phyloP scores from a whole-genome alignment of 768 basidiomycete genomes.

The Cyathus striatus region DNA sequence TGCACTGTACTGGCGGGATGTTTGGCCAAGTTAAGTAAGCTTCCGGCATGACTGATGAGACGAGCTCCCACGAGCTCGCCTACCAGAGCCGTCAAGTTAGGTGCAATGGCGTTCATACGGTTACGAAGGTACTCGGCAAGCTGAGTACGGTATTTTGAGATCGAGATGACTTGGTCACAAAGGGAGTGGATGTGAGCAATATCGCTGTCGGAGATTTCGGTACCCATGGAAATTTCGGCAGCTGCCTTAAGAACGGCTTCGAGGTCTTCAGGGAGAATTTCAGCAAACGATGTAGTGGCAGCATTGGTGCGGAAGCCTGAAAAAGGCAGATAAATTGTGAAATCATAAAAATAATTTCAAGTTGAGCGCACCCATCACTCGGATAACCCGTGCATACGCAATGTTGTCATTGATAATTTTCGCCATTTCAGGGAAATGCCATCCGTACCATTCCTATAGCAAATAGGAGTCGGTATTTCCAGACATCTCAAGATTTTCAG shows the following conservation, averaged over 20 bases:
- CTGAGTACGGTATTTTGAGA: conserved; percentile 90
- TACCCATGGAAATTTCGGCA: conserved; percentile 98
- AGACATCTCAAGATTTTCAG: conserved; percentile 1
- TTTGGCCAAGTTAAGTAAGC: conserved; percentile 91
- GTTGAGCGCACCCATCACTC: conserved; percentile 81
- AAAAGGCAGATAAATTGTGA: not conserved
- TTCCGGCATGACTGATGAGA: conserved; percentile 93
- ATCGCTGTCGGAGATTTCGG: conserved; percentile 96
- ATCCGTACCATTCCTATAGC: conserved; percentile 99
- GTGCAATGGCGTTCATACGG: conserved; percentile 97
- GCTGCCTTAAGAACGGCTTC: conserved; percentile 93
- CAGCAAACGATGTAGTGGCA: conserved; percentile 75
- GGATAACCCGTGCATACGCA: conserved; percentile 93
- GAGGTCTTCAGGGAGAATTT: conserved; percentile 94
- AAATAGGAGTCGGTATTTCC: not conserved
- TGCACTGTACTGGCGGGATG: conserved; percentile 98
- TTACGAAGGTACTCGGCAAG: conserved; percentile 95
- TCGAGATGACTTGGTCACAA: conserved; percentile 97
- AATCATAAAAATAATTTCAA: not conserved
- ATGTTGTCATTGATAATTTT: conserved; percentile 98
- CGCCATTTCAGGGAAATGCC: conserved; percentile 99
- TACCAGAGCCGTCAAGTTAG: conserved; percentile 89
- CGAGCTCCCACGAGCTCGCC: conserved; percentile 93
- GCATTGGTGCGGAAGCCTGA: conserved; percentile 95
- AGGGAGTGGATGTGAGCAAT: conserved; percentile 95